Conservation (phyloP, 1,139 yeast genomes). For the Geotrichum carabidarum region DNA sequence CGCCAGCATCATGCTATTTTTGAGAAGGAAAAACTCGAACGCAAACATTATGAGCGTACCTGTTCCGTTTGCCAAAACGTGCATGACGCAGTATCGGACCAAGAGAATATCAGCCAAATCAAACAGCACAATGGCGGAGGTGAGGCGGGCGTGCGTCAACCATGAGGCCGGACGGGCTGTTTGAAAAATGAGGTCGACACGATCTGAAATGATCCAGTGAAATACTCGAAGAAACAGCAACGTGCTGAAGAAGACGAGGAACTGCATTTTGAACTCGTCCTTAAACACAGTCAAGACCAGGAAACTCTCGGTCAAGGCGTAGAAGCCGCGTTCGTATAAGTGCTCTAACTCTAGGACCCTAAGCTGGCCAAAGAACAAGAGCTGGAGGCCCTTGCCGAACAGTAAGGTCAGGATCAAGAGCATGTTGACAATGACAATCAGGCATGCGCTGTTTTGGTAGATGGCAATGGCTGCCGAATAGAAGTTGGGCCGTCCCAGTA, state of each 20-base stretch:
- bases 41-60: constrained; percentile 54
- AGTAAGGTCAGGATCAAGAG: constrained; percentile 41
- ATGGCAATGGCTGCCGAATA: constrained; percentile 45
- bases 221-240: constrained; percentile 59
- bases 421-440: constrained; percentile 43
- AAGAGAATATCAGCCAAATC: constrained; percentile 48
- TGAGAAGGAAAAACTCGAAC: constrained; percentile 66
- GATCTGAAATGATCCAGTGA: constrained; percentile 61
- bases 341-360: constrained; percentile 74
- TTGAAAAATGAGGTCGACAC: constrained; percentile 37
- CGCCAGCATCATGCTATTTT: constrained; percentile 50
- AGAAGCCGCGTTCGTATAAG: constrained; percentile 60
- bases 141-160: constrained; percentile 36
- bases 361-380: constrained; percentile 66
- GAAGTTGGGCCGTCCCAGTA: constrained; percentile 41
- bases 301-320: constrained; percentile 61
- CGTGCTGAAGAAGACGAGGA: constrained; percentile 36
- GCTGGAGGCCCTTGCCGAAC: constrained; percentile 45
- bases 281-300: constrained; percentile 59
- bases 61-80: constrained; percentile 45
- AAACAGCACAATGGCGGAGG: constrained; percentile 43
- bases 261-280: constrained; percentile 51
- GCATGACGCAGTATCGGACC: constrained; percentile 55
- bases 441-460: constrained; percentile 41
- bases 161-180: constrained; percentile 34